phyloP scores from a whole-genome alignment of 2,329 filamentous ascomycete species.

The Xylaria multiplex region DNA sequence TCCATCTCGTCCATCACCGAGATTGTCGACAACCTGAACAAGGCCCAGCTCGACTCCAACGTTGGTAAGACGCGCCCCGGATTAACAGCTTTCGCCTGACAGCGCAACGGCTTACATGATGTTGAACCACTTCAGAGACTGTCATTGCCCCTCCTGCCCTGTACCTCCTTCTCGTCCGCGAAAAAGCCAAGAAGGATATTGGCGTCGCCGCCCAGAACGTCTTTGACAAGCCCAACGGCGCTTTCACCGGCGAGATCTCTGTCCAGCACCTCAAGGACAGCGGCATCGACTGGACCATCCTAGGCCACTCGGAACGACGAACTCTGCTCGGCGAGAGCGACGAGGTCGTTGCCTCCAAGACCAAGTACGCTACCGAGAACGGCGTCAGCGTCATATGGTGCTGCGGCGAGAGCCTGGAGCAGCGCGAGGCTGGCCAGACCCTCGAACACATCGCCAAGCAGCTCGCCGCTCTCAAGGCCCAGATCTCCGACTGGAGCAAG shows the following conservation, averaged over 20 bases:
- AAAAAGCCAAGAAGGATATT: constrained; percentile 78
- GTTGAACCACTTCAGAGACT: constrained; percentile 72
- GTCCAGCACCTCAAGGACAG: constrained; percentile 90
- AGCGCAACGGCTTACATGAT: constrained; percentile 29
- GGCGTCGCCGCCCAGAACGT: constrained; percentile 96
- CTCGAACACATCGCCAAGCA: constrained; percentile 86
- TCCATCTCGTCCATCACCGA: constrained; percentile 87
- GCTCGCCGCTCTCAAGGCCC: constrained; percentile 80
- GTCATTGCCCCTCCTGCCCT: constrained; percentile 91
- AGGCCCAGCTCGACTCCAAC: constrained; percentile 80
- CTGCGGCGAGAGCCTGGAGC: constrained; percentile 94
- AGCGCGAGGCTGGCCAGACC: constrained; percentile 87
- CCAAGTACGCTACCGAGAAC: constrained; percentile 88
- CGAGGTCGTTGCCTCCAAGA: constrained; percentile 89
- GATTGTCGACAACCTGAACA: constrained; percentile 90
- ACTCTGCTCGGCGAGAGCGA: constrained; percentile 89
- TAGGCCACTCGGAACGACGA: constrained; percentile 95
- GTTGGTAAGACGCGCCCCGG: constrained; percentile 67
- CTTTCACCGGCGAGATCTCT: constrained; percentile 96
- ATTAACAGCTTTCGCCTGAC: not conserved
- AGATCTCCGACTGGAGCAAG: constrained; percentile 88
- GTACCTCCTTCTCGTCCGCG: constrained; percentile 88
- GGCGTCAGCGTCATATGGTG: constrained; percentile 94
- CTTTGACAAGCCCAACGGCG: constrained; percentile 95
- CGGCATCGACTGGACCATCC: constrained; percentile 87